phyloP scores from a whole-genome alignment of 2,329 filamentous ascomycete genomes.

The Diplodia scrobiculata region DNA sequence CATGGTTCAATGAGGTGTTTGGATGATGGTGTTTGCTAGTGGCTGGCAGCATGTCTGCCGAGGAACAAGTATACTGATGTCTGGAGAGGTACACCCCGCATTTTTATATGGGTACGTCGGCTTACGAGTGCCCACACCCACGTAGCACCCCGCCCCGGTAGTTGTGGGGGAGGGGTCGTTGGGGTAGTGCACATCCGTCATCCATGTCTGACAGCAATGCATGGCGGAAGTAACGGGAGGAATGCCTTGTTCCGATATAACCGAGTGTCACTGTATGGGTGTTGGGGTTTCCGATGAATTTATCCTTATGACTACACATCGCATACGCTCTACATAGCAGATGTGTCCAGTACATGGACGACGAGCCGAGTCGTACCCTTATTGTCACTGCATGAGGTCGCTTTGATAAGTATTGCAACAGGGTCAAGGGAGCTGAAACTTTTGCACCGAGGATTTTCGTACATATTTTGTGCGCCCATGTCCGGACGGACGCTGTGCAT shows the following conservation, averaged over 20 bases:
- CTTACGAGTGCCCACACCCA: not conserved
- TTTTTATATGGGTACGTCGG: not conserved
- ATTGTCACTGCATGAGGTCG: too few species aligned
- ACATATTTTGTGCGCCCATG: too few species aligned
- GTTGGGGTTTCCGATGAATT: too few species aligned
- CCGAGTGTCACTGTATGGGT: not conserved
- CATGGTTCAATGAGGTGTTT: slow-evolving; percentile 33
- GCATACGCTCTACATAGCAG: too few species aligned
- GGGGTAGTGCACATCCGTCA: not conserved
- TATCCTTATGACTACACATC: too few species aligned
- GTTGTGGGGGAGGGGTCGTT: not conserved
- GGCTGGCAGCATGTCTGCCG: not conserved
- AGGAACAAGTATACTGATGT: not conserved
- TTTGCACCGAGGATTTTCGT: too few species aligned
- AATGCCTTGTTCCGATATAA: not conserved
- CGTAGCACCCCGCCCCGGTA: not conserved
- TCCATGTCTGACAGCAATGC: not conserved
- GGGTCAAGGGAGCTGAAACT: too few species aligned
- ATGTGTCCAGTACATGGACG: too few species aligned
- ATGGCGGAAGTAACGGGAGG: not conserved
- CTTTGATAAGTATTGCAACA: too few species aligned
- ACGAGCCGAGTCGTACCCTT: too few species aligned
- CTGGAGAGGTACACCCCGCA: not conserved
- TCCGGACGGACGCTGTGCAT: too few species aligned
- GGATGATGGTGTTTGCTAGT: not conserved